Base-by-base conservation (phyloP, 805 yeast species). In the Candida pseudoglaebosa region DNA sequence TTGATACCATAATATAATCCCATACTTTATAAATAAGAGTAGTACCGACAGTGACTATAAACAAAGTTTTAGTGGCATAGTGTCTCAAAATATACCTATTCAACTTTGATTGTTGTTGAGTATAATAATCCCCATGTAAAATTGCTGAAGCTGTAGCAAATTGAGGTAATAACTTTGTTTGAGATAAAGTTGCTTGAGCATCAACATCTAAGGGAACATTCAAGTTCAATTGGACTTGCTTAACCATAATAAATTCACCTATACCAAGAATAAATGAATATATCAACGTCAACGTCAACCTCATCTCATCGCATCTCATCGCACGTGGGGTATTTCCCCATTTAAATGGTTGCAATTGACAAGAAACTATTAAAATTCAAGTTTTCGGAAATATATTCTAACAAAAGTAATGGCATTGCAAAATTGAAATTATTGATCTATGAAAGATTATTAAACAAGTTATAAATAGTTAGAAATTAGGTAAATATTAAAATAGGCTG, bases 91-190 rank as follows among this genome's bases (percentile, higher is more conserved):
- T 50, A 33, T 52, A 50, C 41, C 53, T 68, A 53, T 73, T 76
- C 38, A 77, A 65, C 18, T 57, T 43, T 2, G 79, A 59, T 51
- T 77, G 82, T 28, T 65, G 54, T 45, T 64, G 69, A 17, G 73
- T 53, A 40, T 76, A 62, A 46, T 70, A 77, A 54, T 84, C 93
- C 41, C 84, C 78, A 21, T 82, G 77, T 42, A 84, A 59, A 41
- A 77, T 79, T 39, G 81, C 52, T 1, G 82, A 76, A 8, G 84
- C 84, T 32, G 76, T 74, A 1, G 82, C 67, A 29, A 70, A 66
- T 21, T 73, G 77, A 1, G 90, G 90, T 5, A 63, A 65, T 36
- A 85, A 63, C 2, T 59, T 56, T 1, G 74, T 50, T 26, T 77
- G 64, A 33, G 58, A 62, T 28, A 84, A 74, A 1, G 75, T 74